Evolutionary conservation across 495 filamentous ascomycete genomes (phyloP).

Genomic region (Penicillium cataractarum): DNA sequence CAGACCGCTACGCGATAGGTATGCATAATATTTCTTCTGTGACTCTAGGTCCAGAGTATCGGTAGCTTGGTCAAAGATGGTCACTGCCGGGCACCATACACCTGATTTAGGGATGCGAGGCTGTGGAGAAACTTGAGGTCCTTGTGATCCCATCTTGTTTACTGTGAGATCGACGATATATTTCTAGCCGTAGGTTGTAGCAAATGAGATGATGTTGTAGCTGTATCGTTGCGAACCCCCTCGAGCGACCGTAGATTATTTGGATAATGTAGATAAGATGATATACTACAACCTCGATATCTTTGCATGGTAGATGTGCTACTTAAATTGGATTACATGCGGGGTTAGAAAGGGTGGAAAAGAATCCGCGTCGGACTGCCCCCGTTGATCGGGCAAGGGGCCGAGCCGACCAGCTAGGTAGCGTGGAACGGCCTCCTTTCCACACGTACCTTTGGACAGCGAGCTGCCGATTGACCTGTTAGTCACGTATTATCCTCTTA

Average conservation of each 20-base stretch:
- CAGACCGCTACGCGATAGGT: slow-evolving; percentile 57
- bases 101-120: slow-evolving; percentile 20
- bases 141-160: slow-evolving; percentile 1
- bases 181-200: background rate
- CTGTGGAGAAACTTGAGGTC: background rate
- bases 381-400: background rate
- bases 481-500: too few species aligned
- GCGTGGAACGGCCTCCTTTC: too few species aligned
- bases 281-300: background rate
- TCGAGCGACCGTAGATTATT: background rate
- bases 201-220: background rate
- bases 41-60: slow-evolving; percentile 53
- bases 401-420: background rate
- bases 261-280: background rate
- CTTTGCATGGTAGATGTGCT: background rate
- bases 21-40: slow-evolving; percentile 56
- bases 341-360: slow-evolving; percentile 16
- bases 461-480: too few species aligned
- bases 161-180: background rate
- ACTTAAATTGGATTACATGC: slow-evolving; percentile 2
- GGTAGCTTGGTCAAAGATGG: slow-evolving; percentile 56
- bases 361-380: slow-evolving; percentile 16
- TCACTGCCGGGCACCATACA: slow-evolving; percentile 45
- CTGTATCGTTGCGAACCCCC: background rate
- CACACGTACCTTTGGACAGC: too few species aligned